Evolutionary conservation across 495 filamentous ascomycete species (phyloP).

Genomic region (Lasiosphaeria miniovina): DNA sequence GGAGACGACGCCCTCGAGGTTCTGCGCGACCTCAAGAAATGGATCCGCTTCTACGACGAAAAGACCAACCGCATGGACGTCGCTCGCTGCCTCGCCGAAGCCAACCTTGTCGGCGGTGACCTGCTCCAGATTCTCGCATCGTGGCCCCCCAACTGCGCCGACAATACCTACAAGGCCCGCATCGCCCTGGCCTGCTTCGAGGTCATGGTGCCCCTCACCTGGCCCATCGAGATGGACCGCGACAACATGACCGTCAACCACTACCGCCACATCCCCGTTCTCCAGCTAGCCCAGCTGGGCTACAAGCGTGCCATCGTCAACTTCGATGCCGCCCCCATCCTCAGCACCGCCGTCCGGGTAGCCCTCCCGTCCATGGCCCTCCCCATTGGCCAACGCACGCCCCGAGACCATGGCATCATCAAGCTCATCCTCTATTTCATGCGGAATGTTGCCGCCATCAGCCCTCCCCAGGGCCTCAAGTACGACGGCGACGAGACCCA

Average conservation of each 20-base stretch:
- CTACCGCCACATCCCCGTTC: constrained; percentile 80
- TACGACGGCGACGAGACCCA: constrained; percentile 77
- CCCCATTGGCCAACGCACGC: constrained; percentile 67
- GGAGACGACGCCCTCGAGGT: constrained; percentile 92
- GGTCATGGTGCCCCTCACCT: constrained; percentile 89
- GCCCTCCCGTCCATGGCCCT: constrained; percentile 86
- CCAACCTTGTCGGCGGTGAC: constrained; percentile 88
- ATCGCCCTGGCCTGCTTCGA: constrained; percentile 81
- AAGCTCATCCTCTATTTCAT: constrained; percentile 86
- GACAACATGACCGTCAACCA: constrained; percentile 88
- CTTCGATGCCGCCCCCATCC: constrained; percentile 68
- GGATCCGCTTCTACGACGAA: constrained; percentile 92
- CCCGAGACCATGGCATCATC: constrained; percentile 88
- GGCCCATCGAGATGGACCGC: constrained; percentile 78
- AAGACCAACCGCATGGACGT: constrained; percentile 94
- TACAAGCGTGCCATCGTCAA: constrained; percentile 90
- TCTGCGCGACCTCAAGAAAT: constrained; percentile 87
- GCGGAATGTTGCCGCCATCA: constrained; percentile 82
- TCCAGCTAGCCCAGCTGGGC: constrained; percentile 78
- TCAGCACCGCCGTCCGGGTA: constrained; percentile 73
- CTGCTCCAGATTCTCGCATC: constrained; percentile 81
- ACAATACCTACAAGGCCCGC: constrained; percentile 67
- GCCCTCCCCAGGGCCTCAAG: constrained; percentile 55
- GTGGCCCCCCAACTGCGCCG: constrained; percentile 71
- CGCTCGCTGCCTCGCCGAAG: constrained; percentile 85